These are phyloP conservation scores for Cyclocybe aegerita DNA, from an alignment of 768 basidiomycete genomes.

Conservation along the genomic window DNA sequence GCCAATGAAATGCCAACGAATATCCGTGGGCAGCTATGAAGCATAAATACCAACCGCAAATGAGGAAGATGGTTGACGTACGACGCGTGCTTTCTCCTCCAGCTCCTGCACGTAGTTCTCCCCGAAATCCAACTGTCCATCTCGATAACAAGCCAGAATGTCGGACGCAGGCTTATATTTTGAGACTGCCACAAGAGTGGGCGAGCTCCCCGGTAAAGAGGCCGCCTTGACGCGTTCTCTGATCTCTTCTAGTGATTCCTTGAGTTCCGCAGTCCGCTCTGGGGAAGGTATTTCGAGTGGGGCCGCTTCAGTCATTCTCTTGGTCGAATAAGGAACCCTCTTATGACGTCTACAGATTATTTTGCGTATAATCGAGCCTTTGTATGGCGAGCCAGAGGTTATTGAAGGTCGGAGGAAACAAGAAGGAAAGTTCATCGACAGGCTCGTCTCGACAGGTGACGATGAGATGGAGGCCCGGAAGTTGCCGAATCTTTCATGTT, in stretches of 20 bases:
- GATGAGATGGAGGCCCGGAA: neutral
- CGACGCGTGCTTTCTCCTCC: slow-evolving; percentile 78
- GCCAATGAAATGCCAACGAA: slow-evolving; percentile 98
- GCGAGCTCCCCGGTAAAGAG: slow-evolving; percentile 25
- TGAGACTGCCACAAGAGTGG: slow-evolving; percentile 81
- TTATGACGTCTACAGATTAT: too few species aligned
- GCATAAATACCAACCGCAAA: neutral
- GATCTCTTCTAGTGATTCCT: slow-evolving; percentile 53
- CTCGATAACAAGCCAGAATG: slow-evolving; percentile 77
- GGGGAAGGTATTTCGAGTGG: slow-evolving; percentile 19
- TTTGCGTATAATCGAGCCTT: too few species aligned
- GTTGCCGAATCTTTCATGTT: neutral
- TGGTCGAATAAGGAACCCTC: neutral
- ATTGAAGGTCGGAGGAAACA: too few species aligned
- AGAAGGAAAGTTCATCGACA: too few species aligned
- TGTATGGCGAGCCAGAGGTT: too few species aligned
- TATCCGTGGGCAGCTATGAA: slow-evolving; percentile 76
- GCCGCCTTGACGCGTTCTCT: slow-evolving; percentile 42
- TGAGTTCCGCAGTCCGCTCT: slow-evolving; percentile 54
- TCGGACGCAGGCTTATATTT: slow-evolving; percentile 92
- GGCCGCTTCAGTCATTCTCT: slow-evolving; percentile 12
- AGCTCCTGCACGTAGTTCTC: slow-evolving; percentile 98
- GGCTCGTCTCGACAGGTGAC: too few species aligned
- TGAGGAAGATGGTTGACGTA: slow-evolving; percentile 29
- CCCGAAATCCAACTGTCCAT: slow-evolving; percentile 88